Conservation (phyloP, 2,329 filamentous ascomycete genomes). For the Myotisia sp. region DNA sequence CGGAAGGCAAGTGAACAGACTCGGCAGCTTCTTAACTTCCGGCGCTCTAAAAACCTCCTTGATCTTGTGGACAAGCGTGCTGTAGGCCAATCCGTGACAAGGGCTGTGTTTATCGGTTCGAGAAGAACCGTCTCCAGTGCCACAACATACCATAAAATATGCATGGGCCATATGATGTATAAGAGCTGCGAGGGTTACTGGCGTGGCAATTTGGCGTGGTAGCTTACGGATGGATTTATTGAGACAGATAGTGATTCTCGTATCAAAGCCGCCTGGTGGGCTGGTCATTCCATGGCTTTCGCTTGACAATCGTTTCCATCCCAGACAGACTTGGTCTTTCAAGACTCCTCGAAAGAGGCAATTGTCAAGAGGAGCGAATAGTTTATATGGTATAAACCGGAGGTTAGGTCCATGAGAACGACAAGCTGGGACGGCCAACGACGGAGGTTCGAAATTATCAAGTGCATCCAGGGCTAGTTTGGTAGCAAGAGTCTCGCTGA, state of each 20-base stretch:
- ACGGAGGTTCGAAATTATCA: slow-evolving; percentile 4
- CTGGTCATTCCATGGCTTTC: slow-evolving; percentile 7
- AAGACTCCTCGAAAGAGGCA: slow-evolving; percentile 12
- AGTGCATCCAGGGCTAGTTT: slow-evolving; percentile 12
- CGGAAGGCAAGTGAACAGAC: slow-evolving; percentile 1
- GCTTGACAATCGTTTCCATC: slow-evolving; percentile 1
- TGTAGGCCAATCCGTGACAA: slow-evolving; percentile 11
- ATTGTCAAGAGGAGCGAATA: slow-evolving; percentile 11
- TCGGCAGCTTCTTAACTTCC: neutral
- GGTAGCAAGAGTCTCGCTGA: slow-evolving; percentile 11
- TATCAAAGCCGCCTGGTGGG: slow-evolving; percentile 6
- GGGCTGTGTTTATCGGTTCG: slow-evolving; percentile 6
- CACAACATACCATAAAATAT: slow-evolving; percentile 14
- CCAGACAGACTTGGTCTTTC: slow-evolving; percentile 10
- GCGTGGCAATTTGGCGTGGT: too few species aligned
- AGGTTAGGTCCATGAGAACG: neutral
- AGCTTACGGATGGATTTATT: too few species aligned
- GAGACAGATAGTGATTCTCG: slow-evolving; percentile 9
- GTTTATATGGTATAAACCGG: slow-evolving; percentile 5
- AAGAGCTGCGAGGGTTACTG: slow-evolving; percentile 4
- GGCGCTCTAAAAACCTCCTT: slow-evolving; percentile 5
- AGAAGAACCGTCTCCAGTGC: neutral
- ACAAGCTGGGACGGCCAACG: slow-evolving; percentile 5
- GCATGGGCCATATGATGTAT: slow-evolving; percentile 15
- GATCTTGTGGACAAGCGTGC: slow-evolving; percentile 9